Percentiles rank a stretch among this genome's conserved stretches.
phyloP scores from a whole-genome alignment of 805 yeast species.

The Wilhelminamyces savonicus region DNA sequence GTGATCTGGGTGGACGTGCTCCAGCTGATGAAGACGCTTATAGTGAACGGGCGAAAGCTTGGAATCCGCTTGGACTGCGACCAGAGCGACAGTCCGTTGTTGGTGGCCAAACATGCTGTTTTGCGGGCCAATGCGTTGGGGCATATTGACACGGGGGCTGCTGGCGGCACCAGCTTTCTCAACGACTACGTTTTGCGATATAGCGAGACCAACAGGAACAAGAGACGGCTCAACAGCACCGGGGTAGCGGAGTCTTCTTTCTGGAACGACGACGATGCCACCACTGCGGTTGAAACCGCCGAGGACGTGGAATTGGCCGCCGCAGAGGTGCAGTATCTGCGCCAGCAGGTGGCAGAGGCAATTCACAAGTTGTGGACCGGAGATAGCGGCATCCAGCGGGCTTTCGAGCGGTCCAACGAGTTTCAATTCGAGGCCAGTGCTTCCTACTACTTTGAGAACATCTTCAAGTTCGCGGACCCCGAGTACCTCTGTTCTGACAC shows the following conservation, averaged over 20 bases:
- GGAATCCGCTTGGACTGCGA: slow-evolving; percentile 66
- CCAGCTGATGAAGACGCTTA: slow-evolving; percentile 69
- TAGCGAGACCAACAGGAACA: slow-evolving; percentile 46
- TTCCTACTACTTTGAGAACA: slow-evolving; percentile 70
- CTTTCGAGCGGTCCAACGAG: slow-evolving; percentile 58
- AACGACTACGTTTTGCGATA: slow-evolving; percentile 61
- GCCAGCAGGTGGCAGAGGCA: slow-evolving; percentile 64
- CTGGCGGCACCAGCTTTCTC: slow-evolving; percentile 60
- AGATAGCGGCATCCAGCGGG: slow-evolving; percentile 60
- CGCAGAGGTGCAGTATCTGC: slow-evolving; percentile 10
- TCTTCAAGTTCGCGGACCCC: slow-evolving; percentile 56
- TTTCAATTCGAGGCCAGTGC: slow-evolving; percentile 86
- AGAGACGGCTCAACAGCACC: slow-evolving; percentile 48
- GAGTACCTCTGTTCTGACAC: slow-evolving; percentile 67
- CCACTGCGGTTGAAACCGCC: no score
- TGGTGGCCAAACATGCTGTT: slow-evolving; percentile 41
- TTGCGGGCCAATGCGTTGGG: slow-evolving; percentile 54
- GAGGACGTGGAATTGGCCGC: background rate
- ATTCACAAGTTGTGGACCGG: slow-evolving; percentile 61
- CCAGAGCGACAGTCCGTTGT: slow-evolving; percentile 34
- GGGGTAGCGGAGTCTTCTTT: slow-evolving; percentile 31
- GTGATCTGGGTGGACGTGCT: slow-evolving; percentile 92
- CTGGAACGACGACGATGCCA: slow-evolving; percentile 9
- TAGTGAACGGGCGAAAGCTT: slow-evolving; percentile 67
- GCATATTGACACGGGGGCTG: slow-evolving; percentile 56